Evolutionary conservation across 2,329 filamentous ascomycete species (phyloP).

Genomic region (Pseudonectria buxi): DNA sequence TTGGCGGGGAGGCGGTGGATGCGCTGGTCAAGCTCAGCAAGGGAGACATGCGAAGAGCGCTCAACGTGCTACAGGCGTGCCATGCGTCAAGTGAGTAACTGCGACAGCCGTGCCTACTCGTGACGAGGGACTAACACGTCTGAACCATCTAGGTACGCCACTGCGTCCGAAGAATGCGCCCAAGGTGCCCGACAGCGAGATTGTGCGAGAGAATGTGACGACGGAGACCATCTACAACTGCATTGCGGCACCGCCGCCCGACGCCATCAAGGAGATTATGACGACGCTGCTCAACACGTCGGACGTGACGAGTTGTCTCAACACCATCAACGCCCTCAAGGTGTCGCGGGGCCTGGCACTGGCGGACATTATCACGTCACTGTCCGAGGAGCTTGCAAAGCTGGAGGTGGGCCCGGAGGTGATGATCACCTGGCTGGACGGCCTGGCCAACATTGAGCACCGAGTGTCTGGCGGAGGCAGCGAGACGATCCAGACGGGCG

Average conservation of each 20-base stretch:
- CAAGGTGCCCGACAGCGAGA: constrained; percentile 54
- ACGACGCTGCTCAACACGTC: constrained; percentile 75
- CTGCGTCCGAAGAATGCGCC: constrained; percentile 54
- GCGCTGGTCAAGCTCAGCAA: constrained; percentile 82
- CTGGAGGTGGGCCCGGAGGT: constrained; percentile 81
- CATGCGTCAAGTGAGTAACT: constrained; percentile 72
- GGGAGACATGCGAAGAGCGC: constrained; percentile 88
- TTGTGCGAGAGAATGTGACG: constrained; percentile 71
- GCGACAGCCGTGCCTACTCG: no score
- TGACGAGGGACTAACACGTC: no score
- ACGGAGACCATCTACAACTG: constrained; percentile 96
- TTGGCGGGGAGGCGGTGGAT: constrained; percentile 72
- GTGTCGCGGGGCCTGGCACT: constrained; percentile 77
- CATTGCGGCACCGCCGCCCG: constrained; percentile 88
- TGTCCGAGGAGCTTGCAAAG: constrained; percentile 75
- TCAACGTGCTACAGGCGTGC: constrained; percentile 95
- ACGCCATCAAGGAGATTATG: constrained; percentile 78
- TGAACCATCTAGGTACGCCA: constrained; percentile 69
- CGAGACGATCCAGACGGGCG: constrained; percentile 86
- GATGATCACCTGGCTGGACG: constrained; percentile 85
- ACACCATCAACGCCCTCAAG: constrained; percentile 84
- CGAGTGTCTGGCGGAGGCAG: constrained; percentile 79
- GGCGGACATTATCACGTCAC: constrained; percentile 83
- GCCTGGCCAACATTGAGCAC: constrained; percentile 88
- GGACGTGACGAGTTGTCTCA: constrained; percentile 84